Evolutionary conservation across 2,329 filamentous ascomycete species (phyloP), one percentile per base, ranked within the genome.

Genomic region (Colletotrichum truncatum): DNA sequence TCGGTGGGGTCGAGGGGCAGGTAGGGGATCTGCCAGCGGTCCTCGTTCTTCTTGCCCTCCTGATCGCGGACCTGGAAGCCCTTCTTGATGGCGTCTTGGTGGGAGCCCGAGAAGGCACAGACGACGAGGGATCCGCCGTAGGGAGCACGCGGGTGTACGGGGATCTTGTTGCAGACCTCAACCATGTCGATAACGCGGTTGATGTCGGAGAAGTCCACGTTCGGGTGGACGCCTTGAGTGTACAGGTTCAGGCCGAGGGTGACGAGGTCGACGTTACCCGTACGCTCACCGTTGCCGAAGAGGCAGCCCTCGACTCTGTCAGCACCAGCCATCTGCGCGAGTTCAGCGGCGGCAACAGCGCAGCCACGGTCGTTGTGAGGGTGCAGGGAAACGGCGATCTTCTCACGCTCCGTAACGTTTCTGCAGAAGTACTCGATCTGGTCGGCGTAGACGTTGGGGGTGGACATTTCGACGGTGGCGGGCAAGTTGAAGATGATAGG

Each of bases 11-110:
- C 95, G 72, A 98, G 87, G 11, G 95, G 95, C 51, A 98, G 90
- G 76, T 98, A 98, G 0, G 95, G 95, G 23, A 70, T 30, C 16
- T 92, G 83, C 95, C 95, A 98, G 39, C 81, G 82, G 73, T 90
- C 88, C 61, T 95, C 88, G 74, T 86, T 82, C 5, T 79, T 82
- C 46, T 85, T 83, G 57, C 84, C 85, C 1, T 85, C 78, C 45
- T 84, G 79, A 75, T 94, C 86, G 64, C 95, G 91, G 39, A 84
- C 74, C 75, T 92, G 87, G 83, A 96, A 94, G 1, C 91, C 91
- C 84, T 98, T 98, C 81, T 97, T 97, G 83, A 98, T 97, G 55
- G 95, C 95, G 75, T 98, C 94, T 79, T 98, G 94, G 78, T 98
- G 95, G 25, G 90, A 93, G 58, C 95, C 94, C 69, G 90, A 93